Evolutionary conservation across 2,329 filamentous ascomycete genomes (phyloP).

Genomic region (Colletotrichum musicola): DNA sequence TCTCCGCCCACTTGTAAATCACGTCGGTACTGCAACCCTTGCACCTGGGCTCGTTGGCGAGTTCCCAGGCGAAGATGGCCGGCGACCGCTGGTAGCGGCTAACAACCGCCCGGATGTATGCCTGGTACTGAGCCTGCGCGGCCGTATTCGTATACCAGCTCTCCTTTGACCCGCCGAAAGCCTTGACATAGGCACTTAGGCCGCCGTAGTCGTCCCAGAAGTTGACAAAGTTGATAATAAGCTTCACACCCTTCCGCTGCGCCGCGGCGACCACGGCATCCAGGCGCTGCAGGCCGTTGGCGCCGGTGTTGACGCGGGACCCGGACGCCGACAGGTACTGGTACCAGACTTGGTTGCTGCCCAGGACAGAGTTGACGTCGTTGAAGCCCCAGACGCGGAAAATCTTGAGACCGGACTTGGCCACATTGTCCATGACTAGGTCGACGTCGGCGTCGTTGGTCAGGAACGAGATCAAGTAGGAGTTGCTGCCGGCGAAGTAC

Average conservation of each 20-base stretch:
- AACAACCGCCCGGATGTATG: slow-evolving; percentile 60
- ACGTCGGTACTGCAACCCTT: slow-evolving; percentile 68
- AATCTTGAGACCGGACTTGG: slow-evolving; percentile 65
- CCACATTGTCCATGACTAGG: slow-evolving; percentile 58
- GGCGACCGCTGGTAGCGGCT: slow-evolving; percentile 58
- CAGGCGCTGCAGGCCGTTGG: slow-evolving; percentile 67
- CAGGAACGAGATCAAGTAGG: slow-evolving; percentile 66
- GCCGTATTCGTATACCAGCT: slow-evolving; percentile 65
- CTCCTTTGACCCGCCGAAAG: slow-evolving; percentile 64
- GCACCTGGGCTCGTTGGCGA: slow-evolving; percentile 70
- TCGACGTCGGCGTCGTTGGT: slow-evolving; percentile 68
- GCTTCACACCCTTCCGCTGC: slow-evolving; percentile 69
- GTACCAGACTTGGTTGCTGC: slow-evolving; percentile 60
- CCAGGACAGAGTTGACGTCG: slow-evolving; percentile 61
- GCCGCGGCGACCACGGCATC: slow-evolving; percentile 74
- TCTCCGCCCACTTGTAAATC: slow-evolving; percentile 70
- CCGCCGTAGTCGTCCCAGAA: slow-evolving; percentile 78
- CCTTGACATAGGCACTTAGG: slow-evolving; percentile 68
- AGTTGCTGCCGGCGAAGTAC: slow-evolving; percentile 67
- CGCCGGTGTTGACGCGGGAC: slow-evolving; percentile 72
- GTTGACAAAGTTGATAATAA: slow-evolving; percentile 77
- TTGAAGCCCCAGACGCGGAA: slow-evolving; percentile 74
- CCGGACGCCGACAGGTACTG: slow-evolving; percentile 64
- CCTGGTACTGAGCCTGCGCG: slow-evolving; percentile 64
- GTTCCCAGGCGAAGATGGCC: slow-evolving; percentile 65